These are phyloP conservation scores for Lunasporangiospora selenospora DNA, from an alignment of 192 early-diverging fungal genomes.

Conservation along the genomic window DNA sequence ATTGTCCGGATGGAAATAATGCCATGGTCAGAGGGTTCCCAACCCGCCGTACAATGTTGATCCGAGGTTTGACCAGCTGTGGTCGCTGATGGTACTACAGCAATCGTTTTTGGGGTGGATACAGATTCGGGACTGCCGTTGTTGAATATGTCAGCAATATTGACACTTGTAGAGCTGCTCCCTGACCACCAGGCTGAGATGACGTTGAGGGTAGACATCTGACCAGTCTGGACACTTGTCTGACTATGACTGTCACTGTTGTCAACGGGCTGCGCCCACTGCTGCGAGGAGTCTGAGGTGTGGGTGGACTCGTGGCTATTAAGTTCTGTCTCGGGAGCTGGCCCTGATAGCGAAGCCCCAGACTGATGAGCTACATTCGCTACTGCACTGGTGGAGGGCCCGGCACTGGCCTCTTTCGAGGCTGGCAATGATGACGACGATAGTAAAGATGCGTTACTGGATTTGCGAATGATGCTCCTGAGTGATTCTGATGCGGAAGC, in stretches of 20 bases:
- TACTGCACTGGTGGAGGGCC: not conserved
- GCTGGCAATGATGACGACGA: not conserved
- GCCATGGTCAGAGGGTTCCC: conserved; percentile 39
- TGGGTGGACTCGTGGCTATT: too few relatives aligned
- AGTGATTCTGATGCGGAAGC: conserved; percentile 33
- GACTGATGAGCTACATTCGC: not conserved
- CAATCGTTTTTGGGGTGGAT: not conserved
- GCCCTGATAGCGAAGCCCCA: not conserved
- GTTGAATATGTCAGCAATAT: not conserved
- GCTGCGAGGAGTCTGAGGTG: too few relatives aligned
- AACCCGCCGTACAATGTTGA: conserved; percentile 8
- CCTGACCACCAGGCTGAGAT: conserved; percentile 37
- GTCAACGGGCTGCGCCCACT: too few relatives aligned
- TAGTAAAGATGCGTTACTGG: conserved; percentile 9
- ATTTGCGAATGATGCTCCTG: conserved; percentile 29
- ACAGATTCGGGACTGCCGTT: not conserved
- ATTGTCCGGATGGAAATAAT: too few relatives aligned
- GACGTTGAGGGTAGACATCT: conserved; percentile 4
- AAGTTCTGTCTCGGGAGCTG: too few relatives aligned
- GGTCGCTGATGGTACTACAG: not conserved
- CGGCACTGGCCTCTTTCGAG: not conserved
- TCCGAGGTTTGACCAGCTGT: not conserved
- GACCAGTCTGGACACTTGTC: not conserved
- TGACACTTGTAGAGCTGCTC: not conserved
- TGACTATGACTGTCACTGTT: not conserved